Conservation (phyloP, 345 rosid genomes). For the Chamaenerion angustifolium region DNA sequence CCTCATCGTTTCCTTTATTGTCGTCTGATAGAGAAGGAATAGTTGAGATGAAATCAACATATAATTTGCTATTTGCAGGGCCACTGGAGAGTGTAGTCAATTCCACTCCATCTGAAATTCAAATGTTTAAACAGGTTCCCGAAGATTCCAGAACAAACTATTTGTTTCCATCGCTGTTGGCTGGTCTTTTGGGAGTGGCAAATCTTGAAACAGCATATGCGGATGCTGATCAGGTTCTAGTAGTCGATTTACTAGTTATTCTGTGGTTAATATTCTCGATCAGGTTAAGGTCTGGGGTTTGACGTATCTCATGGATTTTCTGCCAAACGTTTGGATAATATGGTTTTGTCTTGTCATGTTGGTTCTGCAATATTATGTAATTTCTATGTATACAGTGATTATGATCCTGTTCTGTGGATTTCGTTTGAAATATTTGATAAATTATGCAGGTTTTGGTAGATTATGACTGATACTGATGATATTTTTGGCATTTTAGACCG, state of each 20-base stretch:
- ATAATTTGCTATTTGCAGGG: constrained; percentile 16
- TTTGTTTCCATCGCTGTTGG: constrained; percentile 31
- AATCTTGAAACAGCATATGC: constrained; percentile 45
- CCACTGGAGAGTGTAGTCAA: constrained; percentile 8
- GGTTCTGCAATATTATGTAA: no score
- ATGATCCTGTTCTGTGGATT: background rate
- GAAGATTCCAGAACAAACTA: constrained; percentile 7
- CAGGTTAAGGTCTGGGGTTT: background rate
- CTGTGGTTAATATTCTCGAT: background rate
- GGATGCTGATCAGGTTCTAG: constrained; percentile 49
- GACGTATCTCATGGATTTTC: background rate
- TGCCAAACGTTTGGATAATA: background rate
- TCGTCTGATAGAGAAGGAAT: no score
- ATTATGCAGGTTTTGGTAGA: constrained; percentile 1
- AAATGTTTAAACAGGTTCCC: constrained; percentile 2
- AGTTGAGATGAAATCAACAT: no score
- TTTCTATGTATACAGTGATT: no score
- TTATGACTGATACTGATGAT: background rate
- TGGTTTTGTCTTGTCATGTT: no score
- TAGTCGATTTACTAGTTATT: background rate
- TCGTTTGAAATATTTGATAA: background rate
- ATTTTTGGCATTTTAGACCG: constrained; percentile 21
- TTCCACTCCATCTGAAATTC: constrained; percentile 13
- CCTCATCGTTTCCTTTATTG: no score
- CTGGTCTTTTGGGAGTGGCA: constrained; percentile 45